A percentile compares a stretch with the other conserved stretches of the same genome.
Conservation (phyloP, 768 basidiomycete species). For the Termitomyces sp. region DNA sequence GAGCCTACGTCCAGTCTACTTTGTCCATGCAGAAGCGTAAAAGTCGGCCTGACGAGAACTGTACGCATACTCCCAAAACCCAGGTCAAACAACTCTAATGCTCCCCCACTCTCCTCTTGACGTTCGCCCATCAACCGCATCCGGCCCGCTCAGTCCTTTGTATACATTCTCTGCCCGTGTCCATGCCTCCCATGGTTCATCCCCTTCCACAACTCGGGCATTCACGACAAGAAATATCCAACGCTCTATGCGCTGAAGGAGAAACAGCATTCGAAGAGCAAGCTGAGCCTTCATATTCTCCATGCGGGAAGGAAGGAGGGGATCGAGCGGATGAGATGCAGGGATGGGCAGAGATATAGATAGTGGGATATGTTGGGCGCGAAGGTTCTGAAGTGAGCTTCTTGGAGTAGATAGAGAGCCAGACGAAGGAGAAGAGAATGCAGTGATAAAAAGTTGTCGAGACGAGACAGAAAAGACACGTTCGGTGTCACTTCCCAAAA, state of each 20-base stretch:
- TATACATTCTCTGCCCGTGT: constrained; percentile 23
- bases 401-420: neutral
- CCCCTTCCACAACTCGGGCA: constrained; percentile 44
- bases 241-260: neutral
- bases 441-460: neutral
- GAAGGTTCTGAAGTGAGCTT: neutral
- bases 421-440: neutral
- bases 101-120: neutral
- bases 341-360: neutral
- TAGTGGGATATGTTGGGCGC: neutral
- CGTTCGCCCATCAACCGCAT: neutral
- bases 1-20: no score
- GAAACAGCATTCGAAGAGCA: neutral
- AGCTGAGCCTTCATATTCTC: neutral
- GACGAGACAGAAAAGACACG: neutral
- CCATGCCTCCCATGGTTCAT: constrained; percentile 55
- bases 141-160: neutral
- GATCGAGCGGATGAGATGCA: neutral
- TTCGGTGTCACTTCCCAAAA: neutral
- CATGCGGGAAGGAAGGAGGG: neutral
- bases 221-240: constrained; percentile 23
- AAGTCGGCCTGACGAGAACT: neutral
- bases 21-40: no score
- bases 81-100: neutral
- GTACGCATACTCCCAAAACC: neutral